Base-by-base conservation (phyloP, 768 basidiomycete species). In the Cystobasidium ongulense region DNA sequence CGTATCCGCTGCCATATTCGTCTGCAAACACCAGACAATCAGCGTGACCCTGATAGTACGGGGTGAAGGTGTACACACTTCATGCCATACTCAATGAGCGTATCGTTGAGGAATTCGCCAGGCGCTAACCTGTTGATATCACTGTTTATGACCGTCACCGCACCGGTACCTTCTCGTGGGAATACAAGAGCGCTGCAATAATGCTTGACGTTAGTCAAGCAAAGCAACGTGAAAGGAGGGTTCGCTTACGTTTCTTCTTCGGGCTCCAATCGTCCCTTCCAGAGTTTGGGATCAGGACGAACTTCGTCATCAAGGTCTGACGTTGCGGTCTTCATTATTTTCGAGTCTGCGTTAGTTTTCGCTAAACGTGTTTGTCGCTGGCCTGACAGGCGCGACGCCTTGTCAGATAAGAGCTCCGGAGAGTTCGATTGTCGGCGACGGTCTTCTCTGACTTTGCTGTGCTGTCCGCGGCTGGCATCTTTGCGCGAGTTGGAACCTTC, bases 51-150 rank as follows among this genome's bases (percentile, higher is more conserved):
- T 13, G 65, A 21, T 25, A 31, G 54, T 31, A 36, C 11, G 36
- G 11, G 21, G 10, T 38, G 5, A 53, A 5, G 53, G 35, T 21
- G 50, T 0, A 81, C 90, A 59, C 78, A 93, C 93, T 92, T 94
- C 38, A 99, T 84, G 1, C 92, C 94, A 77, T 94, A 96, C 79
- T 99, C 96, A 35, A 98, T 93, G 39, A 99, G 82, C 0, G 91
- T 96, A 82, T 99, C 96, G 79, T 99, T 99, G 61, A 99, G 84
- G 80, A 88, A 98, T 80, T 95, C 91, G 36, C 87, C 87, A 0
- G 88, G 88, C 63, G 86, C 82, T 36, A 97, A 81, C 11, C 95
- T 87, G 68, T 83, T 83, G 31, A 89, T 81, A 78, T 98, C 96
- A 27, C 87, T 88, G 46, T 86, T 85, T 17, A 89, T 93, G 77